These are phyloP conservation scores for Phytopythium vexans DNA, from an alignment of 352 stramenopile genomes.

Conservation along the genomic window DNA sequence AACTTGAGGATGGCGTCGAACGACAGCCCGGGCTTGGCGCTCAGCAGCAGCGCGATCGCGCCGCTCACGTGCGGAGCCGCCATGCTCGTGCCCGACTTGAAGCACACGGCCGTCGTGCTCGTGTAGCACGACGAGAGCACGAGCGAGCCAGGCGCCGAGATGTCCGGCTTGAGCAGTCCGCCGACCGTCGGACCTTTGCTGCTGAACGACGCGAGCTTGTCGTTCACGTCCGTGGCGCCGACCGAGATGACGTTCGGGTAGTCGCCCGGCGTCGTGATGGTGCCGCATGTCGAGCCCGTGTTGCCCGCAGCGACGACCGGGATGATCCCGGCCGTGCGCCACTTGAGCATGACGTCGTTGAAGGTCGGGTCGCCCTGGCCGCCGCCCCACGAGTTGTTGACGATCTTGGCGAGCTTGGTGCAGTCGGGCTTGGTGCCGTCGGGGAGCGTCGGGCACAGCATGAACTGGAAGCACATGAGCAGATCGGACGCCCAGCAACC, in stretches of 20 bases:
- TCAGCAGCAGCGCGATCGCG: slow-evolving; percentile 51
- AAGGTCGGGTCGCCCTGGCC: slow-evolving; percentile 43
- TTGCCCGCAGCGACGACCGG: slow-evolving; percentile 58
- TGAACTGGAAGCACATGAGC: slow-evolving; percentile 60
- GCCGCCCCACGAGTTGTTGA: slow-evolving; percentile 75
- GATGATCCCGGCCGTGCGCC: slow-evolving; percentile 50
- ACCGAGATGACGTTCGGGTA: slow-evolving; percentile 58
- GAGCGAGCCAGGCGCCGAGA: slow-evolving; percentile 39
- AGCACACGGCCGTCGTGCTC: slow-evolving; percentile 41
- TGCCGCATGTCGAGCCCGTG: slow-evolving; percentile 39
- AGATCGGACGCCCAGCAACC: slow-evolving; percentile 44
- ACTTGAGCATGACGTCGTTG: slow-evolving; percentile 37
- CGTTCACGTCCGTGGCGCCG: slow-evolving; percentile 45
- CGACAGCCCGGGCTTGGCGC: slow-evolving; percentile 26
- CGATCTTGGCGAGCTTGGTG: slow-evolving; percentile 42
- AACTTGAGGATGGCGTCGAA: slow-evolving; percentile 41
- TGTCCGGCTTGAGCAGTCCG: slow-evolving; percentile 47
- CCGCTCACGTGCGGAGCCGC: slow-evolving; percentile 58
- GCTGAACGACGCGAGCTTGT: slow-evolving; percentile 42
- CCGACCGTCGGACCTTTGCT: slow-evolving; percentile 47
- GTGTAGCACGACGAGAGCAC: slow-evolving; percentile 51
- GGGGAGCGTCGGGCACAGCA: slow-evolving; percentile 54
- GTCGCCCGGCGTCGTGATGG: slow-evolving; percentile 50
- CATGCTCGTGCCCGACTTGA: slow-evolving; percentile 68
- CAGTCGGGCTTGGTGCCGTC: slow-evolving; percentile 41